phyloP scores from a whole-genome alignment of 2,329 filamentous ascomycete genomes.

The Clarireedia sp. region DNA sequence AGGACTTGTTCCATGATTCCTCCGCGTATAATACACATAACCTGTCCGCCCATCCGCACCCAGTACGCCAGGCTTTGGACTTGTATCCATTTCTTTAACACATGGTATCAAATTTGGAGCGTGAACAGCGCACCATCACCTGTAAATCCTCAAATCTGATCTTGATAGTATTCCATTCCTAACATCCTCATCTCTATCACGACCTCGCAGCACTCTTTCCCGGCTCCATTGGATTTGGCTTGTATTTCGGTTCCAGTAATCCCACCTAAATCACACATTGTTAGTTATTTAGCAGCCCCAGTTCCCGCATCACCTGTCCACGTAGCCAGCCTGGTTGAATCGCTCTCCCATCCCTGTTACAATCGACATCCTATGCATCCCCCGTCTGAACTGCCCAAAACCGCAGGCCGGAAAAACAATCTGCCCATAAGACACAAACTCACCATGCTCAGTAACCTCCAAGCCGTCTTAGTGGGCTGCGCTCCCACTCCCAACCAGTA shows the following conservation, averaged over 20 bases:
- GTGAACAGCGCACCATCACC: too few species aligned
- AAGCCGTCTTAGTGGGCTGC: conserved; percentile 84
- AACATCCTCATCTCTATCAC: neutral
- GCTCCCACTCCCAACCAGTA: conserved; percentile 98
- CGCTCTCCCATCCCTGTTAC: neutral
- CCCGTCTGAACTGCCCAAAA: neutral
- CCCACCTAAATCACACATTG: conserved; percentile 21
- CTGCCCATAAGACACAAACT: conserved; percentile 15
- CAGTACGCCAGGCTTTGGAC: neutral
- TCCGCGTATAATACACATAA: neutral
- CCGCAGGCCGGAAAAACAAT: neutral
- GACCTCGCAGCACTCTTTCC: neutral
- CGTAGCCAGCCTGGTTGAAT: too few species aligned
- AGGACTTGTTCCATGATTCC: neutral
- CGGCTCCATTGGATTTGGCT: conserved; percentile 6
- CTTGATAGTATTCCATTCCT: too few species aligned
- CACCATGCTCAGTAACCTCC: conserved; percentile 80
- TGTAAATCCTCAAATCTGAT: too few species aligned
- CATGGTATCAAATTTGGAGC: too few species aligned
- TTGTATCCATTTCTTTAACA: too few species aligned
- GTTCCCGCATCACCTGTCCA: too few species aligned
- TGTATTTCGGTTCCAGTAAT: conserved; percentile 28
- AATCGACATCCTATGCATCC: neutral
- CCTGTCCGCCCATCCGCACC: neutral
- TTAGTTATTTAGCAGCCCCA: neutral